phyloP scores from a whole-genome alignment of 257 asterid species.

The Scutellaria minor region DNA sequence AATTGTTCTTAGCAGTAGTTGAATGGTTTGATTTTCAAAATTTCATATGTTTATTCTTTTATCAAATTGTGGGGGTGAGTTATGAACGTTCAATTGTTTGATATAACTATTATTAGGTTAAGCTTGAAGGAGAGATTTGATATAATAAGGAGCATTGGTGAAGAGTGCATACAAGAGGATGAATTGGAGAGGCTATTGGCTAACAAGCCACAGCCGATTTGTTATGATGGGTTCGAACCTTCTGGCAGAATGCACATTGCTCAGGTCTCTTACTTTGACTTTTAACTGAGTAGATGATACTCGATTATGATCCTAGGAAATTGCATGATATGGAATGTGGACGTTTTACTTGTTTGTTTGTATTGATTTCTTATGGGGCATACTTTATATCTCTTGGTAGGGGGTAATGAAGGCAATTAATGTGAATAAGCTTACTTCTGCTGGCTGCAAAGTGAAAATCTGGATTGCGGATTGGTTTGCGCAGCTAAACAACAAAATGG shows the following conservation, averaged over 20 bases:
- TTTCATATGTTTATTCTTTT: too few relatives aligned
- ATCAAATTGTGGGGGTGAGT: too few relatives aligned
- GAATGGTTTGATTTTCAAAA: too few relatives aligned
- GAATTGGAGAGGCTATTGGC: conserved; percentile 70
- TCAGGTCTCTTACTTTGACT: conserved; percentile 52
- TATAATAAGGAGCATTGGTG: conserved; percentile 77
- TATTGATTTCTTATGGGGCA: background rate
- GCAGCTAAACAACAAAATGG: conserved; percentile 86
- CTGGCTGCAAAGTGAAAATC: conserved; percentile 91
- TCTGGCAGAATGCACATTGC: conserved; percentile 99
- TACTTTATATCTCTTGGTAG: conserved; percentile 41
- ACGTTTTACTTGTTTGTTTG: conserved; percentile 5
- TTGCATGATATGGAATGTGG: too few relatives aligned
- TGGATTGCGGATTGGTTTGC: conserved; percentile 99
- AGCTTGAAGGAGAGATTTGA: conserved; percentile 65
- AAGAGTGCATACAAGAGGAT: conserved; percentile 91
- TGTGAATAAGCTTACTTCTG: conserved; percentile 79
- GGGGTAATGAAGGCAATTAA: conserved; percentile 90
- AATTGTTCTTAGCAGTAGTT: too few relatives aligned
- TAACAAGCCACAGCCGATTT: conserved; percentile 67
- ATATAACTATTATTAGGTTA: conserved; percentile 45
- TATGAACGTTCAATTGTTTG: conserved; percentile 12
- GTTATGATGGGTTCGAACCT: conserved; percentile 93
- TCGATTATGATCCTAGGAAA: too few relatives aligned
- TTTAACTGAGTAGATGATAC: background rate